Conservation (phyloP, 2,329 filamentous ascomycete genomes). For the Fusarium ramigenum region DNA sequence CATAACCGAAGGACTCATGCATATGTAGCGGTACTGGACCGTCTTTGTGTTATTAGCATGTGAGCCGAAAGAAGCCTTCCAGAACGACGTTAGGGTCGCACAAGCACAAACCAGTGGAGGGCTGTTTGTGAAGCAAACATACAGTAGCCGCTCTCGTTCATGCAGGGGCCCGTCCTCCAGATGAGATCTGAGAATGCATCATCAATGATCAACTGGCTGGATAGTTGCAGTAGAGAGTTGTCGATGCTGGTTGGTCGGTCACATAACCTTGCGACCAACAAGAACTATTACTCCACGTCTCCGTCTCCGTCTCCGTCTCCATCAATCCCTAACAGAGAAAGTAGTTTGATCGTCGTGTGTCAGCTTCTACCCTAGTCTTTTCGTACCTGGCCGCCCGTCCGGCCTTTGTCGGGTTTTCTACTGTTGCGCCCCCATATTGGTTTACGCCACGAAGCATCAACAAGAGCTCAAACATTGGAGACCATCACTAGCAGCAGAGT, state of each 20-base stretch:
- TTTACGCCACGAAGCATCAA: conserved; percentile 23
- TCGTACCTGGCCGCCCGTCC: not conserved
- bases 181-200: conserved; percentile 16
- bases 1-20: conserved; percentile 2
- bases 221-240: not conserved
- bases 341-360: conserved; percentile 25
- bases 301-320: conserved; percentile 1
- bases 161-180: conserved; percentile 16
- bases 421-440: not conserved
- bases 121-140: conserved; percentile 9
- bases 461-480: conserved; percentile 8
- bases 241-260: not conserved
- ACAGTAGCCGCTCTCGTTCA: not conserved
- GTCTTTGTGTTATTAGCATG: conserved; percentile 2
- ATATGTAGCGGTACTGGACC: conserved; percentile 1
- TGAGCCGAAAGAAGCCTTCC: conserved; percentile 34
- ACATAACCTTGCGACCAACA: conserved; percentile 1
- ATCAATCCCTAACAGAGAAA: conserved; percentile 3
- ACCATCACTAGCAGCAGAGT: conserved; percentile 7
- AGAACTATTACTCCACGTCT: conserved; percentile 15
- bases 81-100: conserved; percentile 30
- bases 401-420: not conserved
- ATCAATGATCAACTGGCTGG: conserved; percentile 1
- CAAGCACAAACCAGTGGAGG: conserved; percentile 2
- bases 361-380: conserved; percentile 5